phyloP scores from a whole-genome alignment of 2,329 filamentous ascomycete genomes.

The Didymella lethalis region DNA sequence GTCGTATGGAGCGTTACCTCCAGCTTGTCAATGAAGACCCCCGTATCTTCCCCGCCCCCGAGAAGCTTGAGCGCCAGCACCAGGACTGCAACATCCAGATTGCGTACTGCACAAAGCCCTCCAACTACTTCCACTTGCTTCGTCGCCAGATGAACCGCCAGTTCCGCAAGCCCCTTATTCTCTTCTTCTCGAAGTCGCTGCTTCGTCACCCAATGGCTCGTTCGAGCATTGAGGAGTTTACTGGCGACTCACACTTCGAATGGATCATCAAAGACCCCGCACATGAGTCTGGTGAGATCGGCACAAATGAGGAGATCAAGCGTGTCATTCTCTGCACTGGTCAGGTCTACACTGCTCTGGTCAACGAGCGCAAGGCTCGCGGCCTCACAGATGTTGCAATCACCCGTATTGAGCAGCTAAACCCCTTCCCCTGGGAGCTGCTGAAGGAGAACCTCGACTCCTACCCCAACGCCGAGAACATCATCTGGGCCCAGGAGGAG shows the following conservation, averaged over 20 bases:
- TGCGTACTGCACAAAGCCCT: slow-evolving; percentile 93
- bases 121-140: slow-evolving; percentile 95
- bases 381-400: slow-evolving; percentile 90
- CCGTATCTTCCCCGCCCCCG: slow-evolving; percentile 83
- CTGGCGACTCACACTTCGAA: slow-evolving; percentile 88
- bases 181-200: slow-evolving; percentile 98
- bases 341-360: slow-evolving; percentile 88
- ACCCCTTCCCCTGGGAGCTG: slow-evolving; percentile 98
- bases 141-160: slow-evolving; percentile 98
- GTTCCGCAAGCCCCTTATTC: slow-evolving; percentile 96
- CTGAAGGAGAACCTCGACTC: slow-evolving; percentile 94
- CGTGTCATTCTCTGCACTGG: slow-evolving; percentile 94
- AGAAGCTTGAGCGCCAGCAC: slow-evolving; percentile 95
- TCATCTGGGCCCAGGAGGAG: slow-evolving; percentile 98
- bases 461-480: slow-evolving; percentile 97
- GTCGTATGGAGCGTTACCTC: slow-evolving; percentile 94
- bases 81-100: slow-evolving; percentile 99
- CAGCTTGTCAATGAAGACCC: slow-evolving; percentile 98
- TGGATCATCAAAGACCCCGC: slow-evolving; percentile 95
- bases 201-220: slow-evolving; percentile 93
- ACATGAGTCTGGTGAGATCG: slow-evolving; percentile 78
- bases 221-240: slow-evolving; percentile 90
- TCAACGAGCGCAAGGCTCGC: slow-evolving; percentile 89
- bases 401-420: slow-evolving; percentile 94
- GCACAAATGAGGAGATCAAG: slow-evolving; percentile 83